Conservation (phyloP, 148 eudicot genomes). For the Diospyros lotus region DNA sequence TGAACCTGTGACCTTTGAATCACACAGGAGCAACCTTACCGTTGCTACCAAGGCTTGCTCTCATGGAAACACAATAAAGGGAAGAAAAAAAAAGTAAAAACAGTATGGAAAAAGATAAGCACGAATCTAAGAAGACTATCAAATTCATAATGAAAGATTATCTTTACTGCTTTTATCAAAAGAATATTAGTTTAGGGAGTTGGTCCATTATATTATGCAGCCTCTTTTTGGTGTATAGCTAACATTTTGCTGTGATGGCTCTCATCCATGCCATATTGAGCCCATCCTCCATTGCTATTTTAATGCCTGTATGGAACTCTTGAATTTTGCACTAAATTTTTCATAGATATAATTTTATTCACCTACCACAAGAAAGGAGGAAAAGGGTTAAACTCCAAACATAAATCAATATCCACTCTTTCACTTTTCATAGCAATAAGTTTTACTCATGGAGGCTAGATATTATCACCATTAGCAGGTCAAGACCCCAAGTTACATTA, state of each 20-base stretch:
- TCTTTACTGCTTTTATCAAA: not conserved
- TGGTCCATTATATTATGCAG: too few relatives aligned
- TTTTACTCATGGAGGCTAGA: not conserved
- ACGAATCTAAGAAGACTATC: not conserved
- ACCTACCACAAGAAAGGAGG: too few relatives aligned
- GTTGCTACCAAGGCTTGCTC: not conserved
- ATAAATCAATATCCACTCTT: not conserved
- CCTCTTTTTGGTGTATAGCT: too few relatives aligned
- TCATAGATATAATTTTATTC: too few relatives aligned
- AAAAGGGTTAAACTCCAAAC: not conserved
- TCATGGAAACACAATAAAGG: not conserved
- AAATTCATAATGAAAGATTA: not conserved
- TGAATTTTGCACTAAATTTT: too few relatives aligned
- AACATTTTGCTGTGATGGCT: too few relatives aligned
- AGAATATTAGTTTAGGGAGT: too few relatives aligned
- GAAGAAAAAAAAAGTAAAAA: not conserved
- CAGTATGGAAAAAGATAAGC: not conserved
- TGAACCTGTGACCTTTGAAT: too few relatives aligned
- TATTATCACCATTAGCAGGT: not conserved
- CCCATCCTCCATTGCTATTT: too few relatives aligned
- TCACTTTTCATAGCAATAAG: not conserved
- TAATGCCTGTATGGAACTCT: too few relatives aligned
- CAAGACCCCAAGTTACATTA: not conserved
- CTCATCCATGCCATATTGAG: too few relatives aligned
- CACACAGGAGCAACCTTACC: too few relatives aligned